Evolutionary conservation across 148 eudicot species (phyloP), one percentile per base, ranked within the genome.

Genomic region (Simmondsia chinensis): DNA sequence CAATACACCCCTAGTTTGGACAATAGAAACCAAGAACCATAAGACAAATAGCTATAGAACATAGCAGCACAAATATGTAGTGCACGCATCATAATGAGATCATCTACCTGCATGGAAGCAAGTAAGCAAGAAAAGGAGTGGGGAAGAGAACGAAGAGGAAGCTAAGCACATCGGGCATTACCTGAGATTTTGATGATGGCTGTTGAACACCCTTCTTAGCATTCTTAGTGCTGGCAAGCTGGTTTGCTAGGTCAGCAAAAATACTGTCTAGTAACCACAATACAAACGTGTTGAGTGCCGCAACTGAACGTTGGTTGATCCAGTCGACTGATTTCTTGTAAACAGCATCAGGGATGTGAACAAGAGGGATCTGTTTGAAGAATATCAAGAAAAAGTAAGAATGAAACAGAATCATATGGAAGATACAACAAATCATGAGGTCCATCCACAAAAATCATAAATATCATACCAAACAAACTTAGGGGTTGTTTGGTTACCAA

Each of bases 151-250:
- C 1, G 25, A 9, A 25, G 14, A 31, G 30, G 33, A 18, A 57
- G 14, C 31, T 27, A 4, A 43, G 28, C 25, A 39, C 21, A 52
- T 11, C n/a, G n/a, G n/a, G 28, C 21, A 10, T 36, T 69, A 77
- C 95, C 88, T 74, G 85, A 48, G 95, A 85, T 63, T 77, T 85
- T 20, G 86, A 80, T 38, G 89, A 57, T 26, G 66, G 57, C 34
- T 69, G 71, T 44, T 59, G 82, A 41, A 39, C 56, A 27, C 71
- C 79, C 64, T 77, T 80, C 34, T 80, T 85, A 40, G 84, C 58
- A 39, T 73, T 82, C 57, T 85, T 85, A 4, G 24, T 57, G 45
- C 49, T 63, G 28, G 64, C 50, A 3, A 62, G 73, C 22, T 77
- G 89, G 52, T 39, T 47, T 12, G 69, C 65, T 13, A 77, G 64